Base-by-base conservation (phyloP, 306 rosid genomes). In the Coriaria nepalensis region DNA sequence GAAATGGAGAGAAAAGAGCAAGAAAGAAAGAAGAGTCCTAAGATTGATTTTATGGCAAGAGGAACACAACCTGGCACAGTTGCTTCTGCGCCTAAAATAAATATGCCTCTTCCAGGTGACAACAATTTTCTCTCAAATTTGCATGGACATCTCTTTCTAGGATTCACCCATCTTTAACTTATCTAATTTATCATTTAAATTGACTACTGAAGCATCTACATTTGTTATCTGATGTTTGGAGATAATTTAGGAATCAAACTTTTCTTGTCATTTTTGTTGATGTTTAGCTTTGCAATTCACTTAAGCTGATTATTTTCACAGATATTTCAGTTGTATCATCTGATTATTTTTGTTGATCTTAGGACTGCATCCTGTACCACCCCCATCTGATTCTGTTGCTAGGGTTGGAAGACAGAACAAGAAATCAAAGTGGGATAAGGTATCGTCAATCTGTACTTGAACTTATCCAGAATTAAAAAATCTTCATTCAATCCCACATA, bases 1-100 rank as follows among this genome's bases (percentile, higher is more conserved):
- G 94, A 79, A 59, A 65, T 82, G 70, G 93, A 83, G 46, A 77
- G 94, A 68, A 80, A 66, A 62, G 92, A 72, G 59, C 93, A 73
- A 69, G 94, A 82, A 59, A 86, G 74, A 68, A 81, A 78, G 76
- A 78, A 64, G 56, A 67, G 71, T 40, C 84, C 64, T 41, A 85
- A 66, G 72, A 62, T 78, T 60, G 93, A 81, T 5, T 85, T 75
- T 71, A 45, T 68, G 53, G 50, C 93, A 32, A 83, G 87, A 57
- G 76, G 78, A 63, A 14, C 78, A 4, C 94, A 78, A 60, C 66
- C 79, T 49, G 87, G 78, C 65, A 55, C 60, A 52, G 62, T 63
- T 44, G 70, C 65, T 51, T 11, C 56, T 52, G 59, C 68, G 11
- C 33, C 72, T 36, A 71, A 71, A 66, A 43, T 66, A 46, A 71